Evolutionary conservation across 2,329 filamentous ascomycete species (phyloP).

Genomic region (Neurospora sp.): DNA sequence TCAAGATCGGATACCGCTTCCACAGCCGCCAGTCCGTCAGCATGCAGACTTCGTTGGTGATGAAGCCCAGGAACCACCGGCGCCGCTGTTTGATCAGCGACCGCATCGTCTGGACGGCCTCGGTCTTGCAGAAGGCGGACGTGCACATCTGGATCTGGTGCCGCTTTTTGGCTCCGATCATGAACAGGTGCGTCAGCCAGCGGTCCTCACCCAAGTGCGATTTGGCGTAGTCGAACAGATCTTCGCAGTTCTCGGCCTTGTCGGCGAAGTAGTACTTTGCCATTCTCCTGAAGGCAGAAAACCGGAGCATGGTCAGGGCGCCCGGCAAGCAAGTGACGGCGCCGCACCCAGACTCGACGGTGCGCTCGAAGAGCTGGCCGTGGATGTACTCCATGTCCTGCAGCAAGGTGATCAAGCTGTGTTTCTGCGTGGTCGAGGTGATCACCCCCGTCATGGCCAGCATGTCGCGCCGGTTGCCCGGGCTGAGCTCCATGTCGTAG

Average conservation of each 20-base stretch:
- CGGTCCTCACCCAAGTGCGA: slow-evolving; percentile 91
- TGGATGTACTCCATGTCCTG: slow-evolving; percentile 99
- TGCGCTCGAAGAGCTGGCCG: slow-evolving; percentile 90
- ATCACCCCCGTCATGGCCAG: slow-evolving; percentile 97
- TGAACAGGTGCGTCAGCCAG: slow-evolving; percentile 96
- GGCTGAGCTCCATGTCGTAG: slow-evolving; percentile 96
- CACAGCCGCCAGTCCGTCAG: slow-evolving; percentile 87
- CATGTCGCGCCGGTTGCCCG: slow-evolving; percentile 85
- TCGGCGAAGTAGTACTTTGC: slow-evolving; percentile 98
- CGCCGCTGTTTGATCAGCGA: slow-evolving; percentile 89
- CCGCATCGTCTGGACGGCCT: slow-evolving; percentile 80
- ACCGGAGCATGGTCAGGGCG: slow-evolving; percentile 88
- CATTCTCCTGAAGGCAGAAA: slow-evolving; percentile 94
- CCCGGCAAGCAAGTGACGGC: slow-evolving; percentile 91
- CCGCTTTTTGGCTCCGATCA: slow-evolving; percentile 87
- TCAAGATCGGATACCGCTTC: slow-evolving; percentile 80
- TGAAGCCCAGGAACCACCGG: slow-evolving; percentile 93
- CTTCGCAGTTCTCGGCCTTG: slow-evolving; percentile 89
- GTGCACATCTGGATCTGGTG: slow-evolving; percentile 98
- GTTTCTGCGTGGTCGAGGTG: slow-evolving; percentile 81
- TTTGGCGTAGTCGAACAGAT: slow-evolving; percentile 94
- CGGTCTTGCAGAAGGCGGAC: slow-evolving; percentile 95
- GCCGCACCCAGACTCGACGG: slow-evolving; percentile 88
- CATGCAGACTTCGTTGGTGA: slow-evolving; percentile 98
- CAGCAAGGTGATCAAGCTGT: slow-evolving; percentile 80